Base-by-base conservation (phyloP, 176 grass and related monocot genomes). In the Neostapfia colusana region DNA sequence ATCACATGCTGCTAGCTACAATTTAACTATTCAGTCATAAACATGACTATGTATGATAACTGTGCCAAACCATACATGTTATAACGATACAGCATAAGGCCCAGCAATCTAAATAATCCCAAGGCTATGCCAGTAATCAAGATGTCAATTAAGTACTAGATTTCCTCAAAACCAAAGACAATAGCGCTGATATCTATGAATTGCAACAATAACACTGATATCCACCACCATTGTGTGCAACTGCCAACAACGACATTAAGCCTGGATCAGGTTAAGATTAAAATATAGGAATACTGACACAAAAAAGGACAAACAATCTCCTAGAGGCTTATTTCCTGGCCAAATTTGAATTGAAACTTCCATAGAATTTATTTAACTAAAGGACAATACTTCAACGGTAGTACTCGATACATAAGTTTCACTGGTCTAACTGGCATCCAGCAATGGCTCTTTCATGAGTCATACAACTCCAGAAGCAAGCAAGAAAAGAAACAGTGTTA, bases 121-220 rank as follows among this genome's bases (percentile, higher is more conserved):
- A 70, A 43, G 17, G 24, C 18, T 77, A 77, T 53, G 64, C 35
- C 35, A 53, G 8, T 4, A 70, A 70, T 1, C 18, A 44, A 50
- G 8, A 62, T 0, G 53, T 73, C 21, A 63, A 81, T 4, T 13
- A 61, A 72, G 31, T n/a, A 73, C 2, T 42, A 65, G 10, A 82
- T 23, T 73, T 41, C 9, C 23, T 39, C 34, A 23, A 73, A 82
- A 73, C 0, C 34, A 31, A 72, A 41, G 10, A 37, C 38, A 41
- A 0, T 28, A 44, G 15, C 8, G 4, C 16, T 25, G n/a, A n/a
- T 20, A 3, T 45, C 25, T 12, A 70, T 70, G 65, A 39, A 59
- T 63, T 31, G 15, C 7, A 28, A 70, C 49, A 36, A 18, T 53
- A 72, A 3, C 5, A 73, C 51, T 8, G 21, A 40, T 35, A n/a